Evolutionary conservation across 352 stramenopile genomes (phyloP).

Genomic region (Pythium guiyangense): DNA sequence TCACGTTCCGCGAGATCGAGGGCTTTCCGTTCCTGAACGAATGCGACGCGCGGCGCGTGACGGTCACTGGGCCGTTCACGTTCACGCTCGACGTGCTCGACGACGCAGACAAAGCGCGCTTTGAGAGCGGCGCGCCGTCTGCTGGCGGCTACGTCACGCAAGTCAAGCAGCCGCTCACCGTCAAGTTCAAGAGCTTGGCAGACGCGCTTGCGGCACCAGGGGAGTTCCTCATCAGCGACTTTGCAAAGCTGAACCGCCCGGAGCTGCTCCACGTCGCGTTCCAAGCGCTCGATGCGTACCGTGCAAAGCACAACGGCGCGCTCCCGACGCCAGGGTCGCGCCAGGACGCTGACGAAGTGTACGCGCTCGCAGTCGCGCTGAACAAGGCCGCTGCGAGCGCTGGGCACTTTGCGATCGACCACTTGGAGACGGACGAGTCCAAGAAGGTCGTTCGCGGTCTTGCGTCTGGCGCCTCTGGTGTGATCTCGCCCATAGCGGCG

Average conservation of each 20-base stretch:
- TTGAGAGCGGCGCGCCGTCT: slow-evolving; percentile 58
- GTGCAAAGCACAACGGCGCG: slow-evolving; percentile 54
- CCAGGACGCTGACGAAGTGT: slow-evolving; percentile 84
- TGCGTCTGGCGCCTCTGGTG: slow-evolving; percentile 81
- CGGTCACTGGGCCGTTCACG: slow-evolving; percentile 92
- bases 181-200: slow-evolving; percentile 91
- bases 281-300: slow-evolving; percentile 85
- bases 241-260: slow-evolving; percentile 95
- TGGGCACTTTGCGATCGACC: slow-evolving; percentile 56
- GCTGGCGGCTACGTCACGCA: slow-evolving; percentile 90
- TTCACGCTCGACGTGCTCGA: slow-evolving; percentile 92
- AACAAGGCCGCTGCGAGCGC: slow-evolving; percentile 74
- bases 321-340: slow-evolving; percentile 88
- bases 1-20: slow-evolving; percentile 95
- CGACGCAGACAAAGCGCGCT: slow-evolving; percentile 62
- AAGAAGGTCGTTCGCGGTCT: slow-evolving; percentile 78
- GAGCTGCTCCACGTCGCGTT: slow-evolving; percentile 90
- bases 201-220: slow-evolving; percentile 86
- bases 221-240: slow-evolving; percentile 97
- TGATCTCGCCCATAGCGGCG: slow-evolving; percentile 96
- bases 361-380: slow-evolving; percentile 60
- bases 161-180: slow-evolving; percentile 93
- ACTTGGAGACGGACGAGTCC: slow-evolving; percentile 56
- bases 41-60: slow-evolving; percentile 57
- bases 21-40: slow-evolving; percentile 90